Evolutionary conservation across 148 eudicot genomes (phyloP), one percentile per base, ranked within the genome.

Genomic region (Pouteria glomerata): DNA sequence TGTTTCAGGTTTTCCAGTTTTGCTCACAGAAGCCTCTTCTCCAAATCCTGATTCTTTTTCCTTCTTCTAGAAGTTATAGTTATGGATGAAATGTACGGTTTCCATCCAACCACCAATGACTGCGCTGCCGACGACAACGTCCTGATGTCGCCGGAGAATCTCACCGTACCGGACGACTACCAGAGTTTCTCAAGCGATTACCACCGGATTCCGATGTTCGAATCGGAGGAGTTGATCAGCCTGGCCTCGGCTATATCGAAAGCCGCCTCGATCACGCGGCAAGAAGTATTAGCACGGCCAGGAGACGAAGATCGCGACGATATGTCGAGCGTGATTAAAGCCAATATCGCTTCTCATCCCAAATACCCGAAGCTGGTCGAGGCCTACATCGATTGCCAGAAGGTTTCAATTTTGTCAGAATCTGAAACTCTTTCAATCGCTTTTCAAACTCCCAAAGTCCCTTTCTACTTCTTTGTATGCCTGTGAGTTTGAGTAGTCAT

Each of bases 321-420:
- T 53, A 39, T 47, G 30, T 78, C 68, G 5, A 66, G 68, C 29
- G 53, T 51, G 14, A 79, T 93, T 51, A 93, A 93, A 65, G 82
- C 85, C 10, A 93, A 78, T 81, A 93, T 93, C 73, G 92, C 88
- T 26, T 81, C 96, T 35, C 98, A 93, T 81, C 97, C 97, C 64
- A 74, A 52, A 10, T 93, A 90, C 70, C 92, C 98, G 3, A 85
- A 82, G 41, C 80, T 93, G 33, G 88, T 93, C 33, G 79, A 86
- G 48, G 85, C 98, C 45, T 93, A 90, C 64, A 84, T 93, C 63
- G 97, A 84, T 69, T 93, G 94, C 71, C 90, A 90, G 50, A 93
- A 93, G 98, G 98, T 93, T 24, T 4, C 27, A n/a, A 16, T 51
- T n/a, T 2, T 2, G 14, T 4, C 47, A 8, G 33, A 34, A n/a